Base-by-base conservation (phyloP, 345 rosid genomes). In the Carallia brachiata region DNA sequence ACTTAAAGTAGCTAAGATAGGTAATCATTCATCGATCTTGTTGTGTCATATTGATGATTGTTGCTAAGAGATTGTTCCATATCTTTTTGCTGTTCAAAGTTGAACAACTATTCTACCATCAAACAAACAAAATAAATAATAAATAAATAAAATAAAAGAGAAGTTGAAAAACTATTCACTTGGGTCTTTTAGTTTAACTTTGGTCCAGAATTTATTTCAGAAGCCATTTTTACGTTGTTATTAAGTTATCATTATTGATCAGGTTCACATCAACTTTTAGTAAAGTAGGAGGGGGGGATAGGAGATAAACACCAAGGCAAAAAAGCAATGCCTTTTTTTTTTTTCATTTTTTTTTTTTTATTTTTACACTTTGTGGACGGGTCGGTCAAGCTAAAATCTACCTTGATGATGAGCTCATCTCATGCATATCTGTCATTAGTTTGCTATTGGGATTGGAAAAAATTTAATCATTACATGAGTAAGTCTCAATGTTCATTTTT, bases 321-420 rank as follows among this genome's bases (percentile, higher is more conserved):
- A 56, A 56, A 56, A 56, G 28, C 60, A 27, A 10, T 19, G 28
- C 60, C 31, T 54, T 54, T 12, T 54, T 54, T 6, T 19, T 54
- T 19, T 28, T 54, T 6, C 15, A 6, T 15, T 23, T 23, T 23
- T 23, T 23, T n/a, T 23, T 23, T 23, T 23, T 23, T 23, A 23
- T 23, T 23, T 23, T 23, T 23, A 23, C 23, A 23, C 23, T 23
- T 23, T 23, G 23, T 56, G 60, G 10, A 32, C 34, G 34, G 60
- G 16, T 56, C 60, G 60, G 16, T 0, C 60, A 9, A 55, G 32
- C 2, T 23, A 19, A 28, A 55, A 13, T 44, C 50, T 12, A 44
- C 50, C 16, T 44, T 55, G 60, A 56, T 27, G 60, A 56, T 56
- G 60, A 56, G 6, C 34, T 56, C 60, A 56, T 56, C 34, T 56